Evolutionary conservation across 345 rosid species (phyloP).

Genomic region (Draba incana): DNA sequence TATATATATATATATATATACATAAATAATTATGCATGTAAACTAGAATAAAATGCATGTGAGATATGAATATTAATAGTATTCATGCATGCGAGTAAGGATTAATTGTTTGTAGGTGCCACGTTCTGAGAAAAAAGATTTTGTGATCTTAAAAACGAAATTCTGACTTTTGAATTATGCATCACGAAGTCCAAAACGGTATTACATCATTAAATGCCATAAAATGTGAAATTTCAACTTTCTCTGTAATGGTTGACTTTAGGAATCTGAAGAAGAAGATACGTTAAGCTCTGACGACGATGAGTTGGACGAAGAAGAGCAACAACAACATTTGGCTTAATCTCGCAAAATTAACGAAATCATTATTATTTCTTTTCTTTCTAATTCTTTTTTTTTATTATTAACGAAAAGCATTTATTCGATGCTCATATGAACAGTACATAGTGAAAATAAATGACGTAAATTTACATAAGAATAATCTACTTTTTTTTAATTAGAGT

Average conservation of each 20-base stretch:
- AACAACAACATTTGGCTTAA: slow-evolving; percentile 42
- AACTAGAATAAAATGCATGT: slow-evolving; percentile 47
- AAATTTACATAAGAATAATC: background rate
- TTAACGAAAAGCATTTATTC: slow-evolving; percentile 24
- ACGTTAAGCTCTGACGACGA: slow-evolving; percentile 40
- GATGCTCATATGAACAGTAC: slow-evolving; percentile 25
- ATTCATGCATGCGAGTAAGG: slow-evolving; percentile 25
- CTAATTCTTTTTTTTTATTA: background rate
- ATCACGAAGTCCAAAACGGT: background rate
- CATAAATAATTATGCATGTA: too few species aligned
- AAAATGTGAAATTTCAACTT: slow-evolving; percentile 24
- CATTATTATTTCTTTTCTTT: background rate
- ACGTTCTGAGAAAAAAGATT: slow-evolving; percentile 28
- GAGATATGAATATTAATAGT: slow-evolving; percentile 24
- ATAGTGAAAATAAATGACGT: background rate
- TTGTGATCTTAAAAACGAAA: slow-evolving; percentile 15
- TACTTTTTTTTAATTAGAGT: background rate
- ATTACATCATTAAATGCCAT: slow-evolving; percentile 29
- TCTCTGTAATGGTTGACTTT: slow-evolving; percentile 19
- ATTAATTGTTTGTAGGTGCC: slow-evolving; percentile 27
- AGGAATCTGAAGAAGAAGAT: slow-evolving; percentile 47
- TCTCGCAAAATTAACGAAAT: background rate
- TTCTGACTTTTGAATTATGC: slow-evolving; percentile 33
- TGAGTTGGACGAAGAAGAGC: slow-evolving; percentile 35
- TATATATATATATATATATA: too few species aligned